Evolutionary conservation across 2,329 filamentous ascomycete genomes (phyloP), one percentile per base, ranked within the genome.

Genomic region (Dryadomyces quercus-mongolicae): DNA sequence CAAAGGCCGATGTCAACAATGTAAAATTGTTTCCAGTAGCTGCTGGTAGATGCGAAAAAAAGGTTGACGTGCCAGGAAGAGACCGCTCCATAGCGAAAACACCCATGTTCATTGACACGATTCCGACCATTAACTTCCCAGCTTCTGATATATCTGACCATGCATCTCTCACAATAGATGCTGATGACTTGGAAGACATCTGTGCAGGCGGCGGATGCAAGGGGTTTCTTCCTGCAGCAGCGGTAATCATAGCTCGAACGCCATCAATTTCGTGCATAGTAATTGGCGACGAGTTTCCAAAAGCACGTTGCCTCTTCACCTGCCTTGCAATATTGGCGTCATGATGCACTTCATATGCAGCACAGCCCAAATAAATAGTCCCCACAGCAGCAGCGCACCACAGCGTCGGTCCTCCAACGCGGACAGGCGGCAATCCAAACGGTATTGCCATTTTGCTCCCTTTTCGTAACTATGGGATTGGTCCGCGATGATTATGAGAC

Each of bases 1-100:
- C 61, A 53, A 68, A 67, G 1, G 60, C 59, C n/a, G 62, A 62
- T 1, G 62, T 63, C 22, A 68, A 55, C 25, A 66, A 40, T 5
- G 62, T 66, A n/a, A 59, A 60, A 54, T 61, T 57, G 45, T 20
- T 13, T 34, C 51, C 42, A 3, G 43, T 20, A 3, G 57, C 55
- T 1, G 55, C 56, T 1, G 60, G 57, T 40, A 59, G 22, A 54
- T 62, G 60, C 13, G 59, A 57, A n/a, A 62, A 60, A n/a, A 52
- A 46, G 40, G 47, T n/a, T 4, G 54, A 44, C 7, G 53, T 22
- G 1, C n/a, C 16, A 5, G 62, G 61, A 6, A 58, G 34, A 25
- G 58, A 18, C 47, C 51, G 25, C 53, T 59, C 58, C 40, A 61
- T 34, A 1, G 48, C 54, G 21, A 58, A 55, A 5, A 60, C 48